Evolutionary conservation across 495 filamentous ascomycete species (phyloP).

Genomic region (Neurospora cerealis): DNA sequence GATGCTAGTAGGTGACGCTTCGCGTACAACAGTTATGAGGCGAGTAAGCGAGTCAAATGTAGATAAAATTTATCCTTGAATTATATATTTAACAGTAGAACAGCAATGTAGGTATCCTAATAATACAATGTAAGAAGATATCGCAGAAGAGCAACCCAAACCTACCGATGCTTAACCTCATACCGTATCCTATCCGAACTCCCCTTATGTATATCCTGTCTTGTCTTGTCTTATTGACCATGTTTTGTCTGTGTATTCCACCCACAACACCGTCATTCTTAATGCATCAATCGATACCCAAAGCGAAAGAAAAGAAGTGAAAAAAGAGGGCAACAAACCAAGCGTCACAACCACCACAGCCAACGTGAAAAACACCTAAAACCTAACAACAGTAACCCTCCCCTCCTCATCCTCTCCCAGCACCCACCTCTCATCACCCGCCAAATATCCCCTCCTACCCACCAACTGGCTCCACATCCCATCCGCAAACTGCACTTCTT

Average conservation of each 20-base stretch:
- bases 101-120: neutral
- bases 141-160: neutral
- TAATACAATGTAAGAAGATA: neutral
- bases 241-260: neutral
- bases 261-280: neutral
- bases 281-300: neutral
- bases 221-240: neutral
- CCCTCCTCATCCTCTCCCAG: constrained; percentile 47
- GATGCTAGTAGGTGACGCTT: neutral
- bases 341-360: neutral
- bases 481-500: constrained; percentile 31
- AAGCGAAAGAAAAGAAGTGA: neutral
- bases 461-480: constrained; percentile 42
- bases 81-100: neutral
- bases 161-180: neutral
- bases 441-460: constrained; percentile 45
- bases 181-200: neutral
- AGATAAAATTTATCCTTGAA: no score
- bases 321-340: neutral
- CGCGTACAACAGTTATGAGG: neutral
- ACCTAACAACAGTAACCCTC: constrained; percentile 46
- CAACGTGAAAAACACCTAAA: constrained; percentile 17
- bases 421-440: constrained; percentile 53
- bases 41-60: neutral
- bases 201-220: neutral